Conservation (phyloP, 2,329 filamentous ascomycete species). For the Colletotrichum magnum region DNA sequence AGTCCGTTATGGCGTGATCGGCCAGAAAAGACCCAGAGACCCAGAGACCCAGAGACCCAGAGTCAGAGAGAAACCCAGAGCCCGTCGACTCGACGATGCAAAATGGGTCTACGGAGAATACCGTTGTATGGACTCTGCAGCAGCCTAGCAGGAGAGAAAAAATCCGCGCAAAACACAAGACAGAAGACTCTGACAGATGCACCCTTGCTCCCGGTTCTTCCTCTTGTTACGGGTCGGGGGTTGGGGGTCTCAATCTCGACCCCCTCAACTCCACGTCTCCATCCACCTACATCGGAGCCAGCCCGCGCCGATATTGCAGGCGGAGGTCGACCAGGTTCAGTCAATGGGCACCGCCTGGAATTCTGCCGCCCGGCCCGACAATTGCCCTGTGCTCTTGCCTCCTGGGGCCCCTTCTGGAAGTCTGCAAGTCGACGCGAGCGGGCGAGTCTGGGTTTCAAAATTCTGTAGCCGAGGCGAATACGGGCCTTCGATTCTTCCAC, state of each 20-base stretch:
- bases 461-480: slow-evolving; percentile 29
- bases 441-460: slow-evolving; percentile 30
- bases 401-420: slow-evolving; percentile 27
- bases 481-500: slow-evolving; percentile 32
- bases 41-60: slow-evolving; percentile 8
- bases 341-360: slow-evolving; percentile 31
- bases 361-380: slow-evolving; percentile 16
- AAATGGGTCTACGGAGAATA: slow-evolving; percentile 6
- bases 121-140: background rate
- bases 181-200: no score
- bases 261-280: slow-evolving; percentile 35
- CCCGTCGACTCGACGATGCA: slow-evolving; percentile 6
- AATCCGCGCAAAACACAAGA: slow-evolving; percentile 18
- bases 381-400: slow-evolving; percentile 29
- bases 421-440: slow-evolving; percentile 9
- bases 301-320: slow-evolving; percentile 38
- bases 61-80: background rate
- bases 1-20: slow-evolving; percentile 32
- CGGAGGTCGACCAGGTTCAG: slow-evolving; percentile 9
- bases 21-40: slow-evolving; percentile 2
- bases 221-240: slow-evolving; percentile 31
- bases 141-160: background rate
- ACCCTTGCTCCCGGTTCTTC: slow-evolving; percentile 36
- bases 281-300: slow-evolving; percentile 34
- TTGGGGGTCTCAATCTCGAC: slow-evolving; percentile 27